Base-by-base conservation (phyloP, 495 filamentous ascomycete species). In the Penicillium ucsense region DNA sequence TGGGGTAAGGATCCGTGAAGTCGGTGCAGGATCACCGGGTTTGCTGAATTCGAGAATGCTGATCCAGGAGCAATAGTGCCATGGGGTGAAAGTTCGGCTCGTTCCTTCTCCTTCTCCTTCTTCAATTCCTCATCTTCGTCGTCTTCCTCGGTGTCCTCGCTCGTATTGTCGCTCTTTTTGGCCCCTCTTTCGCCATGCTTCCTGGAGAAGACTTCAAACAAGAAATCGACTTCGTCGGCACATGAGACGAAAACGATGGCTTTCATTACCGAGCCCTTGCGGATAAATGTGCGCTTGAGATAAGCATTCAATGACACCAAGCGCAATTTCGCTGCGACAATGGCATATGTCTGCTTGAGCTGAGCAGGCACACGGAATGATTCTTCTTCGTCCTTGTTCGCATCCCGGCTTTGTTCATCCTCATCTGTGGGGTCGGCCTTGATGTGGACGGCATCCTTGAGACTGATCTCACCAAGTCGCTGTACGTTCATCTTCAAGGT, bases 401-500 rank as follows among this genome's bases (percentile, higher is more conserved):
- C 46, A 30, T 45, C 57, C 3, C 58, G 56, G 11, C 53, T 35
- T 41, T 71, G 41, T 35, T 67, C 60, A 52, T 76, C 54, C 56
- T 73, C 53, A 31, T 68, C 64, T 60, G 50, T 56, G 3, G 67
- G 61, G 50, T 88, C 82, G 0, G 83, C 82, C 45, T 87, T 84
- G 59, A 97, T 86, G 55, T 94, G 88, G 6, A 86, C 75, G 2
- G 94, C 89, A 61, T 97, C 86, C 65, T 94, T 89, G 64, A 98
- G 70, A 72, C 89, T 95, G 61, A 95, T 92, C 57, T 95, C 88
- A 42, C 89, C 88, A 8, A 98, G 67, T 46, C 81, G 83, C 60
- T 96, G 88, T 1, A 95, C 92, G 54, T 86, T 89, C 80, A 92
- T 88, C 69, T 95, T 95, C 81, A 98, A 84, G 1, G 92, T 98